These are phyloP conservation scores for Urostyla sp. DNA, from an alignment of 73 alveolate genomes.

Conservation along the genomic window DNA sequence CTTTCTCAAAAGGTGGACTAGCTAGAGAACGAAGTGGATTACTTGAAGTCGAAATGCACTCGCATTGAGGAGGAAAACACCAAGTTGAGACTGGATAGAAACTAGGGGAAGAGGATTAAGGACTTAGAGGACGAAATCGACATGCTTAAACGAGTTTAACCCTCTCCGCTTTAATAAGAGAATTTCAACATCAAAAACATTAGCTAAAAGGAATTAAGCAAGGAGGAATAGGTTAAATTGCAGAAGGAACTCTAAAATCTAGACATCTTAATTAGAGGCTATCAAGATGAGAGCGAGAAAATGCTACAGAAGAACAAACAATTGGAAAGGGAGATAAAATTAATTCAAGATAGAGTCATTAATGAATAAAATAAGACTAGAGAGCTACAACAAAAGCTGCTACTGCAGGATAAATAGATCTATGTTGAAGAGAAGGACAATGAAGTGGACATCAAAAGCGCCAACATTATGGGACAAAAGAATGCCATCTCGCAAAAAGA, in stretches of 20 bases:
- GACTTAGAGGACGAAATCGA: conserved; percentile 63
- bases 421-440: conserved; percentile 42
- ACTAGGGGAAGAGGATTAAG: conserved; percentile 11
- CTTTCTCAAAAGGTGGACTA: conserved; percentile 31
- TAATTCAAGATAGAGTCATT: conserved; percentile 15
- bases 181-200: conserved; percentile 24
- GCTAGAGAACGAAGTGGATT: conserved; percentile 58
- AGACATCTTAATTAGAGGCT: conserved; percentile 59
- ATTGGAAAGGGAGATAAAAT: conserved; percentile 29
- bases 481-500: conserved; percentile 57
- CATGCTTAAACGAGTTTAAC: conserved; percentile 25
- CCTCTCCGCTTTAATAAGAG: conserved; percentile 27
- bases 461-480: conserved; percentile 50
- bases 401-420: conserved; percentile 31
- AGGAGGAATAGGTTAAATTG: conserved; percentile 51
- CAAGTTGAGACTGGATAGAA: conserved; percentile 36
- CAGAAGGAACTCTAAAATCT: conserved; percentile 47
- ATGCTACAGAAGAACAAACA: conserved; percentile 1
- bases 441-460: conserved; percentile 53
- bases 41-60: conserved; percentile 28
- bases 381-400: conserved; percentile 52
- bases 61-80: conserved; percentile 67
- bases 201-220: conserved; percentile 12
- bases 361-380: conserved; percentile 41
- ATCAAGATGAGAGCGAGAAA: conserved; percentile 60